Base-by-base conservation (phyloP, 768 basidiomycete genomes). In the Amanita subjunquillea region DNA sequence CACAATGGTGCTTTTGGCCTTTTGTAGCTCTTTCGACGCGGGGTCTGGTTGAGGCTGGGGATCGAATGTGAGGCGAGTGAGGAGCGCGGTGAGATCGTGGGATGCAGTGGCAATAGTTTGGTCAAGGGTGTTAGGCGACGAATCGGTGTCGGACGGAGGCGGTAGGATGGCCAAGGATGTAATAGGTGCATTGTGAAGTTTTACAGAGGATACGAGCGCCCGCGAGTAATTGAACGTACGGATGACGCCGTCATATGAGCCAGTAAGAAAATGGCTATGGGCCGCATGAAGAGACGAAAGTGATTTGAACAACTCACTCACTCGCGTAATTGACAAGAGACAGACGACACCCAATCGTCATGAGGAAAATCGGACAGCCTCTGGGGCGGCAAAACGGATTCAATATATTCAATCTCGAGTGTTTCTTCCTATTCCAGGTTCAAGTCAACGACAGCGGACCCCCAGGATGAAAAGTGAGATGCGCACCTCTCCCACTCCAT, bases 301-400 rank as follows among this genome's bases (percentile, higher is more conserved):
- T 41, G 15, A 20, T 29, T 39, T 44, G 42, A 12, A 30, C 2
- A 38, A 25, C 30, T 30, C 9, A 36, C 39, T 40, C 39, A 87
- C 85, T 77, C 77, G 54, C 71, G 69, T 45, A 79, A 61, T 56
- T 73, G 66, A 62, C 80, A 85, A 4, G 80, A 83, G 17, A 91
- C 77, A 13, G 83, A 82, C 2, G 91, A 92, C 0, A 96, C 87
- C 95, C 95, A 98, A 57, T 97, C 93, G 50, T 97, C 86, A 56
- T 92, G 88, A 2, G 88, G 85, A 49, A 91, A 71, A 45, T 84
- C 76, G 0, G 85, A 78, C 67, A 91, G 78, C 56, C 83, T 81
- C 63, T 90, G 79, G 0, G 92, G 93, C 0, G 93, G 91, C 65
- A 95, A 73, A 1, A 94, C 76, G 13, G 86, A 89, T 67, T 91